These are phyloP conservation scores for Fusarium sp. DNA, from an alignment of 2,329 filamentous ascomycete genomes.

Conservation along the genomic window DNA sequence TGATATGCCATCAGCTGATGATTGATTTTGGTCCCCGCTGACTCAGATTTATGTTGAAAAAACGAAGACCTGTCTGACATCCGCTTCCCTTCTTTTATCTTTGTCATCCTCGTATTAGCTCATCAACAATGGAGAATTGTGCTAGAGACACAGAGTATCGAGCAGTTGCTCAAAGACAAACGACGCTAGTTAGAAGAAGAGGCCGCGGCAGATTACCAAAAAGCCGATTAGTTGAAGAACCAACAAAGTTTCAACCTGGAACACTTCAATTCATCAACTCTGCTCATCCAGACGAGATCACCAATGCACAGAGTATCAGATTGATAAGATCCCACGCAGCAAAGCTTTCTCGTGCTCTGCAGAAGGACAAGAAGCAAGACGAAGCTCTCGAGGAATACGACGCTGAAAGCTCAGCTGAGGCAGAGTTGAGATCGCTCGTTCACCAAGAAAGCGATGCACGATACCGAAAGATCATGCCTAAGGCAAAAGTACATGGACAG, in stretches of 20 bases:
- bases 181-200: not conserved
- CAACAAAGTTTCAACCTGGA: not conserved
- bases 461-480: not conserved
- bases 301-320: not conserved
- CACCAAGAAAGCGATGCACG: no score
- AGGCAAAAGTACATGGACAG: not conserved
- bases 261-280: constrained; percentile 7
- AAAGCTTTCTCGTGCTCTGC: not conserved
- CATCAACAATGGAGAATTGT: not conserved
- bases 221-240: not conserved
- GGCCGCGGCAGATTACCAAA: constrained; percentile 2
- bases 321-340: constrained; percentile 12
- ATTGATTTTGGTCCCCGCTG: not conserved
- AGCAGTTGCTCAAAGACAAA: not conserved
- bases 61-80: not conserved
- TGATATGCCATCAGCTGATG: not conserved
- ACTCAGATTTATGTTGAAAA: not conserved
- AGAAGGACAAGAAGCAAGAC: not conserved
- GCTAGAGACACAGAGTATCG: not conserved
- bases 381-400: not conserved
- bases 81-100: not conserved
- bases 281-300: not conserved
- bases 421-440: not conserved
- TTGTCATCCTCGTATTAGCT: not conserved
- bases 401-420: no score